Conservation (phyloP, 2,329 filamentous ascomycete species). For the Fusarium solani-melongenae region DNA sequence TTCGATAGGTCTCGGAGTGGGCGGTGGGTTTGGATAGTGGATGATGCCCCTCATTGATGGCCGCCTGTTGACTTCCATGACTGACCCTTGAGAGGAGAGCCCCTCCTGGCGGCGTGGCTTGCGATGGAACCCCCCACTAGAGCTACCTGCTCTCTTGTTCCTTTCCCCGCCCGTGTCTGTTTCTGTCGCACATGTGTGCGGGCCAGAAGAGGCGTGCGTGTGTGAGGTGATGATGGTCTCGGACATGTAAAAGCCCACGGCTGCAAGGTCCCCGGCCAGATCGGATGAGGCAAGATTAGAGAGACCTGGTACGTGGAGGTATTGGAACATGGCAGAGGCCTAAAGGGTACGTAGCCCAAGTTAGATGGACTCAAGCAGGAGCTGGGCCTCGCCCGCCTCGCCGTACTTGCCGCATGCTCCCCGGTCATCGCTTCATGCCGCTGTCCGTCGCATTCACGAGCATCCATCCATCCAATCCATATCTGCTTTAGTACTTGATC, state of each 20-base stretch:
- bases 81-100: constrained; percentile 2
- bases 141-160: constrained; percentile 29
- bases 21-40: constrained; percentile 34
- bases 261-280: constrained; percentile 15
- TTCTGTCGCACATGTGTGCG: constrained; percentile 29
- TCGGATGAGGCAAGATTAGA: constrained; percentile 16
- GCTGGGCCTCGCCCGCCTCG: constrained; percentile 7
- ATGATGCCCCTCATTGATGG: constrained; percentile 31
- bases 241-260: constrained; percentile 32
- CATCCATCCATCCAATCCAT: constrained; percentile 8
- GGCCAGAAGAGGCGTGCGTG: background rate
- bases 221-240: constrained; percentile 21
- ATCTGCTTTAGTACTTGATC: constrained; percentile 30
- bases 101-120: constrained; percentile 12
- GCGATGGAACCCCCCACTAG: constrained; percentile 26
- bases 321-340: constrained; percentile 19
- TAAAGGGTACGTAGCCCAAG: constrained; percentile 13
- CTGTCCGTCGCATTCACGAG: constrained; percentile 30
- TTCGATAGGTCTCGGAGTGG: constrained; percentile 34
- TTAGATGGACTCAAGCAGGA: background rate
- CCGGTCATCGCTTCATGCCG: constrained; percentile 18
- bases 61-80: constrained; percentile 21
- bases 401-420: constrained; percentile 22
- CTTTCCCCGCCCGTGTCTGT: constrained; percentile 29
- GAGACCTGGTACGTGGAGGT: background rate